Evolutionary conservation across 352 stramenopile genomes (phyloP).

Genomic region (Pythium aphanidermatum): DNA sequence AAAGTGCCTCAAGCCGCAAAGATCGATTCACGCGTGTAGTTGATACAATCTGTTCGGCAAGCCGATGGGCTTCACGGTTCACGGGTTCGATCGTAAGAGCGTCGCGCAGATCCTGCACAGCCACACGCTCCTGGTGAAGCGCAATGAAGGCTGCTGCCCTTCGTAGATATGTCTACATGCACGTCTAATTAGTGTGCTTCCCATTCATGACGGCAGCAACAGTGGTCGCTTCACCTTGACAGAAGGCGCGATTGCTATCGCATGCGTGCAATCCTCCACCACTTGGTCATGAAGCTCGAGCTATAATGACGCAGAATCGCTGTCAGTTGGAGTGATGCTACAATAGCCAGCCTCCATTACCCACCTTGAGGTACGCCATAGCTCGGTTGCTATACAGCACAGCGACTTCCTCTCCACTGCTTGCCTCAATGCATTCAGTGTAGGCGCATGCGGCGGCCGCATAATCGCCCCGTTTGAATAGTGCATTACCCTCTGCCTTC

Average conservation of each 20-base stretch:
- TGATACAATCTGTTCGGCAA: constrained; percentile 27
- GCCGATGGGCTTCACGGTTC: constrained; percentile 45
- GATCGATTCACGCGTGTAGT: constrained; percentile 2
- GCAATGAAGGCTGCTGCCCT: constrained; percentile 39
- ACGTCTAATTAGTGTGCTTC: no score
- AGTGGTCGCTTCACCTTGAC: constrained; percentile 42
- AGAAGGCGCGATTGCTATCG: constrained; percentile 32
- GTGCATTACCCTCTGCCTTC: constrained; percentile 51
- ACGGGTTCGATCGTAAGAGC: constrained; percentile 39
- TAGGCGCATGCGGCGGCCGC: constrained; percentile 37
- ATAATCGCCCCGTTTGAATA: constrained; percentile 36
- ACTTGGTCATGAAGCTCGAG: constrained; percentile 31
- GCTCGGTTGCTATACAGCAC: constrained; percentile 63
- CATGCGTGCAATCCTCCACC: constrained; percentile 38
- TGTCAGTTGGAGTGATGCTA: not conserved
- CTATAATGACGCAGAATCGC: constrained; percentile 4
- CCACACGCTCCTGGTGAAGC: constrained; percentile 15
- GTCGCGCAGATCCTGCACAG: constrained; percentile 34
- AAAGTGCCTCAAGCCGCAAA: constrained; percentile 23
- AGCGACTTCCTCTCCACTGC: constrained; percentile 24
- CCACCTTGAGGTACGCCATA: constrained; percentile 53
- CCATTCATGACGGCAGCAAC: no score
- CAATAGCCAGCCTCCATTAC: no score
- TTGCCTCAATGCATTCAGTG: constrained; percentile 52
- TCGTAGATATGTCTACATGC: constrained; percentile 54